Evolutionary conservation across 2,329 filamentous ascomycete genomes (phyloP).

Genomic region (Talaromyces sp.): DNA sequence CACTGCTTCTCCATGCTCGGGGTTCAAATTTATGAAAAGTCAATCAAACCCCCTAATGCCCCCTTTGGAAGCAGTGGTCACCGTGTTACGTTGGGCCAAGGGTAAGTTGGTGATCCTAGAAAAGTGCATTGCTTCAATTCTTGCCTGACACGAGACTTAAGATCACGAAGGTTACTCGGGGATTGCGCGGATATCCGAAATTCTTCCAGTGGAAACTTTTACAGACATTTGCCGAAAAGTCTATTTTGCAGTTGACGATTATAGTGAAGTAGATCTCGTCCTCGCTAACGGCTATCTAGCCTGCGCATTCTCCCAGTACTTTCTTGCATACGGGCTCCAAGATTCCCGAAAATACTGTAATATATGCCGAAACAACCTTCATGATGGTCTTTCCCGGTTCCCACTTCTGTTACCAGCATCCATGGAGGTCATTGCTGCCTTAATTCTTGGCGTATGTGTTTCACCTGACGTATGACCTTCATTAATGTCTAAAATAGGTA

Average conservation of each 20-base stretch:
- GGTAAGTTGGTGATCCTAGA: neutral
- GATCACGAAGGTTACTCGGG: neutral
- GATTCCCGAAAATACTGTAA: conserved; percentile 3
- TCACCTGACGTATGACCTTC: neutral
- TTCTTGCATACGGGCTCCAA: neutral
- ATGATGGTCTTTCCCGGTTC: neutral
- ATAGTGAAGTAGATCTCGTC: conserved; percentile 3
- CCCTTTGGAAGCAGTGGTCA: neutral
- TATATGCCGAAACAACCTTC: neutral
- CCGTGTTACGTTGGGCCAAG: neutral
- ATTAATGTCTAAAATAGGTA: neutral
- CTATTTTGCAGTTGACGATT: conserved; percentile 1
- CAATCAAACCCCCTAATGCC: neutral
- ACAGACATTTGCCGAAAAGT: conserved; percentile 1
- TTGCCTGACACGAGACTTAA: neutral
- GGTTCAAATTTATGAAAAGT: neutral
- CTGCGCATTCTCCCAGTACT: conserved; percentile 2
- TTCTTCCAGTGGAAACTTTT: neutral
- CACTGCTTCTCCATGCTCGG: neutral
- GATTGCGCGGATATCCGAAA: neutral
- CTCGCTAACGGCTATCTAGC: conserved; percentile 1
- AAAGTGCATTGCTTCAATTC: neutral
- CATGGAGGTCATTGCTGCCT: neutral
- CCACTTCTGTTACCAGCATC: neutral
- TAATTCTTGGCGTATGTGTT: neutral